phyloP scores from a whole-genome alignment of 192 early-diverging fungal species.

The Coemansia sp. region DNA sequence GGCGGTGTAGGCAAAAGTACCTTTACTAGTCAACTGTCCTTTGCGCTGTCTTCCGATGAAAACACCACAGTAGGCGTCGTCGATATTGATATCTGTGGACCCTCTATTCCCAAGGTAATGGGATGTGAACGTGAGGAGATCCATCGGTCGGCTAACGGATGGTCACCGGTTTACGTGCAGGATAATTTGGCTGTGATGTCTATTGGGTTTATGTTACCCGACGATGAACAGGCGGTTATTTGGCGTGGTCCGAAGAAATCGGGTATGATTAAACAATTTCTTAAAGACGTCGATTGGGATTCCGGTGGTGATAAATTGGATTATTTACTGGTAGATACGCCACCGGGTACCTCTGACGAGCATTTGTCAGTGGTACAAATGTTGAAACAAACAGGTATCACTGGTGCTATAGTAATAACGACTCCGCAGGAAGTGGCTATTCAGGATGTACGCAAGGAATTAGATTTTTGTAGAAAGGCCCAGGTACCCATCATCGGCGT shows the following conservation, averaged over 20 bases:
- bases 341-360: conserved; percentile 96
- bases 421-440: conserved; percentile 90
- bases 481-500: conserved; percentile 86
- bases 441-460: conserved; percentile 93
- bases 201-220: conserved; percentile 88
- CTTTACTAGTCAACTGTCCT: conserved; percentile 83
- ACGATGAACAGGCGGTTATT: conserved; percentile 87
- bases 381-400: conserved; percentile 72
- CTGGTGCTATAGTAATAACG: conserved; percentile 88
- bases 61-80: conserved; percentile 73
- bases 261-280: conserved; percentile 91
- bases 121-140: conserved; percentile 78
- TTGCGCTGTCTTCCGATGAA: conserved; percentile 63
- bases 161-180: conserved; percentile 76
- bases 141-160: conserved; percentile 79
- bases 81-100: conserved; percentile 97
- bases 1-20: conserved; percentile 97
- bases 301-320: conserved; percentile 60
- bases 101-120: conserved; percentile 92
- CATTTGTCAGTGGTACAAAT: conserved; percentile 85
- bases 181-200: conserved; percentile 86
- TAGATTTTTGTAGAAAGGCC: conserved; percentile 86
- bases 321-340: conserved; percentile 93
- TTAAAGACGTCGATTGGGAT: conserved; percentile 94
- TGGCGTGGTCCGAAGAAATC: conserved; percentile 96